Base-by-base conservation (phyloP, 495 filamentous ascomycete species). In the Penicillium cataractarum region DNA sequence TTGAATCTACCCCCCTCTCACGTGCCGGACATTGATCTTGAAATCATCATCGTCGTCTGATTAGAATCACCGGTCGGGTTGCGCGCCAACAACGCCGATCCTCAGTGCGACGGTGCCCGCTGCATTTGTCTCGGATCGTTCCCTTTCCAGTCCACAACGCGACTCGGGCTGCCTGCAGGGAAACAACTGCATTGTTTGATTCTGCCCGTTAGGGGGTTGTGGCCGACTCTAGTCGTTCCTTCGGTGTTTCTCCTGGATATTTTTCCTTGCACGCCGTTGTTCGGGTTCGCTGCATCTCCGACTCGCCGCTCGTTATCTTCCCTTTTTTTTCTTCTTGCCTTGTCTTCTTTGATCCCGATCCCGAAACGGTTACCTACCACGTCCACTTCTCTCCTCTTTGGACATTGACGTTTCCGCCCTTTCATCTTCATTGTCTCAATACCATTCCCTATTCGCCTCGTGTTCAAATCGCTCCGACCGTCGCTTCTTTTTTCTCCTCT, bases 141-240 rank as follows among this genome's bases (percentile, higher is more conserved):
- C 62, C 63, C 65, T 13, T 64, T 62, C 62, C 63, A 64, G 67
- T 65, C 67, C 61, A 56, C 59, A 65, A 58, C 68, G 60, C 65
- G 69, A 66, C 68, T 64, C 62, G 61, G 58, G 40, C 65, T 66
- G 73, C 59, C 72, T 71, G 69, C 72, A 70, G 71, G 57, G 50
- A 69, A 70, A 78, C 73, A 77, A 78, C 69, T 70, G 60, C 73
- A 76, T 77, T 77, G 74, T 76, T 71, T 51, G 51, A 63, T 55
- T 60, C 56, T 37, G 66, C 19, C 65, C 61, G 65, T 29, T 58
- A 51, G 53, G 50, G 53, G 49, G 56, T 66, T 44, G 37, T 50
- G 40, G 29, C 56, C 58, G 60, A 60, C 66, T 58, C 52, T 60
- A 53, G 59, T 58, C 66, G 42, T 61, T 67, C 70, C 53, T 68